phyloP scores from a whole-genome alignment of 164 flowering plant species.

The Malania oleifera region DNA sequence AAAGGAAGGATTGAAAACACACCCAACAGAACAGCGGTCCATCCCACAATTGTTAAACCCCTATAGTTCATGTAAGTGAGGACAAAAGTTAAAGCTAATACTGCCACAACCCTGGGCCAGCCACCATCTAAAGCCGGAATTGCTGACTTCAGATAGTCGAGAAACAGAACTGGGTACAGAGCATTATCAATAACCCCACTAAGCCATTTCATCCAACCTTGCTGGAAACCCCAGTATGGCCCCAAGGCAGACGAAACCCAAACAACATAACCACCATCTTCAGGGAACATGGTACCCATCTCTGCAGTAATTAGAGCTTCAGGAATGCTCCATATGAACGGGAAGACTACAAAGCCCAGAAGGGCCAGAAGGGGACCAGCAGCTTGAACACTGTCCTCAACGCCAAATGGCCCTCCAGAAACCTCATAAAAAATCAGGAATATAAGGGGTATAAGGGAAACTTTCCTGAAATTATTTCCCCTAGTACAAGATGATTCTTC shows the following conservation, averaged over 20 bases:
- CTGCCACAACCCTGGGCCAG: constrained; percentile 19
- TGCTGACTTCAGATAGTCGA: constrained; percentile 31
- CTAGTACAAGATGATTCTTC: constrained; percentile 23
- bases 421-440: constrained; percentile 65
- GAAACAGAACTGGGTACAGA: constrained; percentile 34
- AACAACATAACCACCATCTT: constrained; percentile 57
- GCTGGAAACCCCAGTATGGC: constrained; percentile 58
- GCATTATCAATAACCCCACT: constrained; percentile 73
- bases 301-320: constrained; percentile 60
- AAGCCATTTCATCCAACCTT: constrained; percentile 68
- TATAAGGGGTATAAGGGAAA: constrained; percentile 46
- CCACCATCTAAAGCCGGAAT: constrained; percentile 30
- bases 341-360: constrained; percentile 48
- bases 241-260: constrained; percentile 64
- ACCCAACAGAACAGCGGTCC: constrained; percentile 29
- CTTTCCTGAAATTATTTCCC: constrained; percentile 26
- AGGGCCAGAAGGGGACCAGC: constrained; percentile 62
- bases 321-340: constrained; percentile 59
- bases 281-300: constrained; percentile 66
- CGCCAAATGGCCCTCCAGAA: constrained; percentile 62
- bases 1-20: constrained; percentile 36
- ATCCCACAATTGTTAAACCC: constrained; percentile 33
- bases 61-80: constrained; percentile 39
- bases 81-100: constrained; percentile 19
- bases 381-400: constrained; percentile 50